A percentile compares a stretch with the other conserved stretches of the same genome.
Evolutionary conservation across 2,329 filamentous ascomycete species (phyloP).

Genomic region (Epichloe amarillans): DNA sequence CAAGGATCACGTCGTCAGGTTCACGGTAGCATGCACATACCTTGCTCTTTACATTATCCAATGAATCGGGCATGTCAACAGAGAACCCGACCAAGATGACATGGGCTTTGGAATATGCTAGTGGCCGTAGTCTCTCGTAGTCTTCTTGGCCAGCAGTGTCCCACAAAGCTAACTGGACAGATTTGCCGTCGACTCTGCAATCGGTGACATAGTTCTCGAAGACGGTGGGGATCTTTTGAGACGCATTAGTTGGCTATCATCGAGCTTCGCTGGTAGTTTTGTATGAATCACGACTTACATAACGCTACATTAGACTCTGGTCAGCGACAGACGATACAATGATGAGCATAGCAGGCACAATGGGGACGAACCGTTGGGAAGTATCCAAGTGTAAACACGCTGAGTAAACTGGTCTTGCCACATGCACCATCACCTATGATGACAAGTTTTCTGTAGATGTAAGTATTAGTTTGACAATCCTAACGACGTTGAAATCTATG

Average conservation of each 20-base stretch:
- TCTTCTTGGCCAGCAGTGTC: slow-evolving; percentile 99
- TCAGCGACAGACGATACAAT: background rate
- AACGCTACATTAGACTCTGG: slow-evolving; percentile 32
- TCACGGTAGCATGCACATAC: slow-evolving; percentile 28
- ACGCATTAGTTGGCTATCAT: slow-evolving; percentile 9
- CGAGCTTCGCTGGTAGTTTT: background rate
- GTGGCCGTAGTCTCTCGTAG: slow-evolving; percentile 85
- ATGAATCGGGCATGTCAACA: slow-evolving; percentile 85
- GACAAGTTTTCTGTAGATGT: slow-evolving; percentile 66
- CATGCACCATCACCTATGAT: slow-evolving; percentile 97
- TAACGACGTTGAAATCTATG: background rate
- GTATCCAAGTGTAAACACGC: slow-evolving; percentile 94
- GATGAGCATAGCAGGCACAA: slow-evolving; percentile 1
- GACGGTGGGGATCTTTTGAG: slow-evolving; percentile 66
- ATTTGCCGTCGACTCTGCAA: slow-evolving; percentile 94
- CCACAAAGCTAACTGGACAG: slow-evolving; percentile 95
- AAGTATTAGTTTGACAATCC: background rate
- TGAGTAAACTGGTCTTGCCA: slow-evolving; percentile 93
- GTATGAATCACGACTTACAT: slow-evolving; percentile 29
- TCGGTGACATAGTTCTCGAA: slow-evolving; percentile 99
- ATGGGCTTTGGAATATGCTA: slow-evolving; percentile 95
- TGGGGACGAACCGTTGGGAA: slow-evolving; percentile 74
- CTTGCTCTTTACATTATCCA: slow-evolving; percentile 98
- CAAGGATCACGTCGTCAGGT: background rate
- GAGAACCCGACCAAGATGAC: slow-evolving; percentile 95